A percentile compares a stretch with the other conserved stretches of the same genome.
Conservation (phyloP, 2,329 filamentous ascomycete genomes). For the Fusarium sp. region DNA sequence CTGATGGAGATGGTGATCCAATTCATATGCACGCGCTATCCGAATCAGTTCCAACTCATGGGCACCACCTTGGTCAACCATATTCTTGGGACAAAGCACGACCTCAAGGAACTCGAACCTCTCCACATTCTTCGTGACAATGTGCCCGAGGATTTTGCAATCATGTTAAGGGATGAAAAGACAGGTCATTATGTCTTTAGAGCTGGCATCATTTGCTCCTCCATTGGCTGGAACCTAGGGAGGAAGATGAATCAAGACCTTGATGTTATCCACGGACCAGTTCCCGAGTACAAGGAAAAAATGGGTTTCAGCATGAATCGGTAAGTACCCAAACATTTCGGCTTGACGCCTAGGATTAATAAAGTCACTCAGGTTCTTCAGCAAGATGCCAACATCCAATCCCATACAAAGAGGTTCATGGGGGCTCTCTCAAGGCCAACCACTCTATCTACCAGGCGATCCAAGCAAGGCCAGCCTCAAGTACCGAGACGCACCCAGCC, state of each 20-base stretch:
- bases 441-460: neutral
- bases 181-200: neutral
- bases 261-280: neutral
- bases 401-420: neutral
- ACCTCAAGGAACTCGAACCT: neutral
- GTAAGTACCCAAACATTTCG: neutral
- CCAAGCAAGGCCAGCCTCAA: neutral
- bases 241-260: neutral
- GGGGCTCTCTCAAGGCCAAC: neutral
- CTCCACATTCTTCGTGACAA: neutral
- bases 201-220: neutral
- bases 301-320: neutral
- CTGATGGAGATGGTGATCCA: neutral
- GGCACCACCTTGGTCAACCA: neutral
- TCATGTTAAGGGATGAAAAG: neutral
- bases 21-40: neutral
- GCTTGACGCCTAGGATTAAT: neutral
- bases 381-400: neutral
- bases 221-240: neutral
- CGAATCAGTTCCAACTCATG: neutral
- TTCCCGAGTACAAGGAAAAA: neutral
- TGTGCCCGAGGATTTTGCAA: neutral
- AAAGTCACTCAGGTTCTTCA: neutral
- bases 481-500: neutral
- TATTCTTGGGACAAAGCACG: neutral